Evolutionary conservation across 2,329 filamentous ascomycete genomes (phyloP).

Genomic region (Colletotrichum somersetense): DNA sequence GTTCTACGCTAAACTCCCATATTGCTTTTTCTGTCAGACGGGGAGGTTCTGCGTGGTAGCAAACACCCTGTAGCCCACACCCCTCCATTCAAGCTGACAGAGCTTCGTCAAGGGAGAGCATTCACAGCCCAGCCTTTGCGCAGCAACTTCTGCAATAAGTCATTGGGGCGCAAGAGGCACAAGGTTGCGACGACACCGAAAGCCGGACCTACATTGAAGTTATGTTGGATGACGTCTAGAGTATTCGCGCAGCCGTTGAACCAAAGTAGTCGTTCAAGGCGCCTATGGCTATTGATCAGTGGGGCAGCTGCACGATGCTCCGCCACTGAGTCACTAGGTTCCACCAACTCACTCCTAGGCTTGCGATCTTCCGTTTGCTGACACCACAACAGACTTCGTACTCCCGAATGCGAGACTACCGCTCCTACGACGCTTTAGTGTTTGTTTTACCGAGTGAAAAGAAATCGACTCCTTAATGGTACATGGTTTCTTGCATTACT

Average conservation of each 20-base stretch:
- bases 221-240: background rate
- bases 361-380: too few relatives aligned
- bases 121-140: background rate
- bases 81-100: background rate
- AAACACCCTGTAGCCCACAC: background rate
- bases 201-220: background rate
- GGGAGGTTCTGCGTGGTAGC: background rate
- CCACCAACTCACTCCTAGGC: background rate
- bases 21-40: background rate
- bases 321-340: background rate
- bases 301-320: background rate
- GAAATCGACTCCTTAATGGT: background rate
- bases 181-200: background rate
- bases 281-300: background rate
- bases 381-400: background rate
- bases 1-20: background rate
- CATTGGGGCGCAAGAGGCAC: background rate
- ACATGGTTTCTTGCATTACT: background rate
- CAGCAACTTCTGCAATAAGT: background rate
- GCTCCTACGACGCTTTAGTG: background rate
- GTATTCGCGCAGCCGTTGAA: background rate
- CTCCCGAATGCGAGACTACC: background rate
- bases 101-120: background rate
- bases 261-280: too few relatives aligned
- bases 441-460: background rate